These are phyloP conservation scores for Trichosanthes cucumerina DNA, from an alignment of 306 rosid species.

Conservation along the genomic window DNA sequence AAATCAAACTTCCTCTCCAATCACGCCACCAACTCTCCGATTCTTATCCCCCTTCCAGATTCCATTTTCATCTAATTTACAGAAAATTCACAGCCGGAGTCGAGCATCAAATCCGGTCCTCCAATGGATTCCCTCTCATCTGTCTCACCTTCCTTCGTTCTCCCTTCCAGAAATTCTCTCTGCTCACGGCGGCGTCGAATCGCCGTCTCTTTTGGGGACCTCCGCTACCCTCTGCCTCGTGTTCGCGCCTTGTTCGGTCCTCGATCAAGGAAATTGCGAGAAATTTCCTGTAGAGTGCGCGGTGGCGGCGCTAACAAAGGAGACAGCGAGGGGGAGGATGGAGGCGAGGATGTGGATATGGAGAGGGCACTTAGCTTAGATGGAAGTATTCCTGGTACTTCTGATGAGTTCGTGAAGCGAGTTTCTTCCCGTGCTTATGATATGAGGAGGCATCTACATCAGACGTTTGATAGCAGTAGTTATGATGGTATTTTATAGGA, in stretches of 20 bases:
- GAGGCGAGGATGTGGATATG: conserved; percentile 44
- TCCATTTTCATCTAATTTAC: neutral
- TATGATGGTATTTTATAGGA: conserved; percentile 53
- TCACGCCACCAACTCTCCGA: conserved; percentile 12
- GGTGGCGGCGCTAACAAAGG: conserved; percentile 13
- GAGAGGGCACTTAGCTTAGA: conserved; percentile 77
- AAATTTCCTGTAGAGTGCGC: conserved; percentile 23
- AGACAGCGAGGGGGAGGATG: conserved; percentile 15
- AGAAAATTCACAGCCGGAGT: neutral
- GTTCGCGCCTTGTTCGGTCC: conserved; percentile 11
- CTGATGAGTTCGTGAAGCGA: conserved; percentile 67
- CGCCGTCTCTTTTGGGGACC: conserved; percentile 12
- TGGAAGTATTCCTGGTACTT: conserved; percentile 64
- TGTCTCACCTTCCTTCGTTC: conserved; percentile 52
- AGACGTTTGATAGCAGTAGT: conserved; percentile 71
- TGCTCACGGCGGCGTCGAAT: conserved; percentile 24
- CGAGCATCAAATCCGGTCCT: neutral
- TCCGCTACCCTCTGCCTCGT: conserved; percentile 14
- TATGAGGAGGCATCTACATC: conserved; percentile 82
- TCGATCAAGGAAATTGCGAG: conserved; percentile 7
- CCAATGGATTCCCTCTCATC: conserved; percentile 83
- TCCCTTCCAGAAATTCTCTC: conserved; percentile 45
- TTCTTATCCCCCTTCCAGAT: neutral
- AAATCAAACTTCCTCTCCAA: neutral
- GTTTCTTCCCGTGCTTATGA: conserved; percentile 96